Evolutionary conservation across 495 filamentous ascomycete species (phyloP), one percentile per base, ranked within the genome.

Genomic region (Cudoniella acicularis): DNA sequence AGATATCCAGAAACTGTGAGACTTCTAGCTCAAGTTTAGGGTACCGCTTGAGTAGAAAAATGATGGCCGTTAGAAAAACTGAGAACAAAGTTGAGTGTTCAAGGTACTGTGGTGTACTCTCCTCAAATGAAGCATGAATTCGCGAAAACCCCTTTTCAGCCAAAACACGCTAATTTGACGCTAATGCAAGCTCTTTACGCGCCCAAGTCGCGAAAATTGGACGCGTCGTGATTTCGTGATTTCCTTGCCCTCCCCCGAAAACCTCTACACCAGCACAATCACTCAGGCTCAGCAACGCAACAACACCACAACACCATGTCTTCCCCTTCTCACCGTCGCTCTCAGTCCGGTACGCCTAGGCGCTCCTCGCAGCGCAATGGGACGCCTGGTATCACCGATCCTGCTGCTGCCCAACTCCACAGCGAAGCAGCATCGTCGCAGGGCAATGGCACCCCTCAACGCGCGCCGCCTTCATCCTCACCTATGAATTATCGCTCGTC

Each of bases 401-500:
- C 73, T 24, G 72, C 77, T 27, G 70, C 72, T 50, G 70, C 79
- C 62, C 70, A 78, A 60, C 71, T 79, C 43, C 70, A 73, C 55
- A 63, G 72, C 62, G 75, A 76, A 26, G 62, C 74, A 27, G 63
- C 81, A 65, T 68, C 81, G 64, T 74, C 79, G 69, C 26, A 71
- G 66, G 58, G 40, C 11, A 60, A 75, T 66, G 51, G 71, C 68
- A 63, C 59, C 64, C 42, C 78, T 70, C 57, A 77, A 72, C 64
- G 70, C 27, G 53, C 61, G 45, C 46, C 60, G 0, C 69, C 78
- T 25, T 85, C 85, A 2, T 94, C 91, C 2, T 96, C 91, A 23
- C 92, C 92, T 24, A 79, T 95, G 57, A 89, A 90, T 70, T 94
- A 86, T 70, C 84, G 85, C 57, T 94, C 91, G 1, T 92, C 91